Evolutionary conservation across 2,329 filamentous ascomycete species (phyloP), one percentile per base, ranked within the genome.

Genomic region (Metarhizium sp.): DNA sequence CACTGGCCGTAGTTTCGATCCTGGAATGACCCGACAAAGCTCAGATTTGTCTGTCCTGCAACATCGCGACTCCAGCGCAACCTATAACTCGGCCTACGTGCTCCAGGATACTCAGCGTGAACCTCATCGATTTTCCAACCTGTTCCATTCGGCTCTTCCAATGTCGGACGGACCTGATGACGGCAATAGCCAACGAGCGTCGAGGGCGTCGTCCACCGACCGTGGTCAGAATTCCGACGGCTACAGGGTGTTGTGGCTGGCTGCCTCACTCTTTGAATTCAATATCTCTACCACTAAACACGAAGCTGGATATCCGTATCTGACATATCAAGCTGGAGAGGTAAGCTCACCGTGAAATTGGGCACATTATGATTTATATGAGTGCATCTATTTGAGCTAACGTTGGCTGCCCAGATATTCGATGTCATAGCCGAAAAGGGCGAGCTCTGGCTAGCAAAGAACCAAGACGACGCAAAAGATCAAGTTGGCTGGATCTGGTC

Each of bases 401-500:
- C 50, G 14, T 51, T 59, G n/a, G 16, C 6, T 29, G 20, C 6
- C 25, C n/a, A 87, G 81, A 89, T 92, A 59, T 92, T 92, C 65
- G 88, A 92, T 73, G 87, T 99, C 53, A 90, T 99, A 66, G 94
- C 87, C 34, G 92, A 96, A 71, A 96, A 96, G 69, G 94, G 94
- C 60, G 94, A 99, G 75, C 80, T 97, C 51, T 99, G 94, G 94
- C 83, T 99, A 56, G 94, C 94, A 53, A 90, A 90, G 71, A 99
- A 99, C 68, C 94, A 99, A 73, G 94, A 99, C 66, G 94, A 99
- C 70, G 75, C 84, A 1, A 78, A 76, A 11, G 81, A 87, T 60
- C 80, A 85, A 60, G 85, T 97, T 38, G 94, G 94, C 52, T 99
- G 94, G 94, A 96, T 99, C 65, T 99, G 94, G 94, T 95, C 92